A percentile compares a stretch with the other conserved stretches of the same genome.
Evolutionary conservation across 179 eudicot genomes (phyloP).

Genomic region (Patellifolia procumbens): DNA sequence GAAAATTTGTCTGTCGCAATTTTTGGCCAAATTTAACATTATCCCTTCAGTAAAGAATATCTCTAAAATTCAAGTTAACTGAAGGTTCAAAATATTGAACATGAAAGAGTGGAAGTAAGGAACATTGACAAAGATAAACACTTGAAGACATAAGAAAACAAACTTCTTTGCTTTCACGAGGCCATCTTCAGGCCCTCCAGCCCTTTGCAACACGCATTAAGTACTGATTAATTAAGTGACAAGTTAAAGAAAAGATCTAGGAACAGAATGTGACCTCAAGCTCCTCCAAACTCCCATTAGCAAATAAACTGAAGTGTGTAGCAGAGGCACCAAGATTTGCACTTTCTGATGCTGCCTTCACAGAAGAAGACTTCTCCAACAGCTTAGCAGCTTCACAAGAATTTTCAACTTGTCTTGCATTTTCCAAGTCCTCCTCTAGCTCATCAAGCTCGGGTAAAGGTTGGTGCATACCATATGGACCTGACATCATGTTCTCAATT

Average conservation of each 20-base stretch:
- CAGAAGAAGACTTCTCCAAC: conserved; percentile 29
- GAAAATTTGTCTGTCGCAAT: no score
- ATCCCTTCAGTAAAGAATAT: no score
- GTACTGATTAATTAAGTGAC: neutral
- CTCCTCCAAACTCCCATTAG: conserved; percentile 56
- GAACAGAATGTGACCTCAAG: conserved; percentile 61
- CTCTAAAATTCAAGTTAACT: no score
- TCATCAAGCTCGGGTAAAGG: conserved; percentile 50
- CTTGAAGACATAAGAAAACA: no score
- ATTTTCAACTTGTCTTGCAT: conserved; percentile 33
- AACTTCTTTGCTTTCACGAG: neutral
- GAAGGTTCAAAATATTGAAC: no score
- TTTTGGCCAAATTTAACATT: no score
- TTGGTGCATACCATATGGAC: conserved; percentile 48
- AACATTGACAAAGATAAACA: no score
- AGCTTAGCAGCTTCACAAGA: conserved; percentile 25
- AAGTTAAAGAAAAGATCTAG: conserved; percentile 4
- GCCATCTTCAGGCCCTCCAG: neutral
- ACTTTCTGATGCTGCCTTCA: conserved; percentile 28
- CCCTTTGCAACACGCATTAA: neutral
- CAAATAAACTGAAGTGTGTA: conserved; percentile 34
- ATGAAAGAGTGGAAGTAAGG: no score
- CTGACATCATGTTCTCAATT: conserved; percentile 56
- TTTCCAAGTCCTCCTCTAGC: conserved; percentile 45
- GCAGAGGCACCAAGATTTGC: conserved; percentile 30